Base-by-base conservation (phyloP, 352 stramenopile genomes). In the Phytophthora kernoviae region DNA sequence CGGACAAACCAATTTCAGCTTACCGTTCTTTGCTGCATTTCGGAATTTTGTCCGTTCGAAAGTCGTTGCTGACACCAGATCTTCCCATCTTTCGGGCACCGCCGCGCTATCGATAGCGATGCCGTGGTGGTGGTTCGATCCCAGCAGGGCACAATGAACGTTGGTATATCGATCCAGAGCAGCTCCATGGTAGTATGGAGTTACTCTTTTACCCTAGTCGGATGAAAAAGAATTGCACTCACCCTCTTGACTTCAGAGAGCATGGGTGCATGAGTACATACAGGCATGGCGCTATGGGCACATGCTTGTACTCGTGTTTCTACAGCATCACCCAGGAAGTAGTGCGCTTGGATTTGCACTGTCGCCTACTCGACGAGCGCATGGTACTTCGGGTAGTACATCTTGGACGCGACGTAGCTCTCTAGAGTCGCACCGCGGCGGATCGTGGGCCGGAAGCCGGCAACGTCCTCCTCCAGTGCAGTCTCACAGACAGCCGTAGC, bases 331-430 rank as follows among this genome's bases (percentile, higher is more conserved):
- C 59, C 36, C 42, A 57, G 47, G 42, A 62, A n/a, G 33, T 15
- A 24, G 57, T 40, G 34, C 15, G 24, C 18, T 36, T 51, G 11
- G 26, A 45, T 21, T 14, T 47, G 41, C 6, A 5, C 22, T 44
- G 9, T 36, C 12, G 41, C 46, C 72, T 84, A 91, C 61, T 98
- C 90, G 36, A 98, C 87, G 11, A 98, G 68, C 51, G 93, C 81
- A 49, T 98, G 90, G 75, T 98, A 98, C 43, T 89, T 80, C 12
- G 95, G 95, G 70, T 94, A 92, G 74, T 98, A 98, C 93, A 98
- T 98, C 77, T 98, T 98, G 42, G 78, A 93, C 3, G 79, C 77
- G 14, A 98, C 88, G 67, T 91, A 98, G 30, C 79, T 76, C 58
- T 97, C 83, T 9, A 98, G 74, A 55, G 92, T 90, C 7, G 74